These are phyloP conservation scores for Balakata baccata DNA, from an alignment of 345 rosid species.

Conservation along the genomic window DNA sequence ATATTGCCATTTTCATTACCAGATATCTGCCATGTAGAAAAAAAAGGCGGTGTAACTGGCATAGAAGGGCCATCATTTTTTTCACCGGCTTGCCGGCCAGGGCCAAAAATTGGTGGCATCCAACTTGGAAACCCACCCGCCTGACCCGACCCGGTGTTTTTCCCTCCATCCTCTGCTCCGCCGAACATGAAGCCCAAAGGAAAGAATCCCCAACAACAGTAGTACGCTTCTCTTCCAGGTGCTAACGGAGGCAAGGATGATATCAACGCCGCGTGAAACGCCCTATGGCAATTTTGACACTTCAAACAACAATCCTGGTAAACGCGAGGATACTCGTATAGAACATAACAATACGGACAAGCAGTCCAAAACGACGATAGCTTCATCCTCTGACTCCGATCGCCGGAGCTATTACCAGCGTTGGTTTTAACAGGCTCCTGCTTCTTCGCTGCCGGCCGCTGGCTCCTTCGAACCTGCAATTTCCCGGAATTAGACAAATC, in stretches of 20 bases:
- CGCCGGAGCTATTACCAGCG: background rate
- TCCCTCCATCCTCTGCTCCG: slow-evolving; percentile 27
- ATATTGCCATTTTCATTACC: background rate
- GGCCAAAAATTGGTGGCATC: slow-evolving; percentile 25
- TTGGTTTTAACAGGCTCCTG: background rate
- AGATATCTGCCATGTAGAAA: background rate
- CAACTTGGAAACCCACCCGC: slow-evolving; percentile 13
- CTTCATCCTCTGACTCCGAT: slow-evolving; percentile 26
- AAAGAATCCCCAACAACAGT: slow-evolving; percentile 82
- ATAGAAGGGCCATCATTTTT: background rate
- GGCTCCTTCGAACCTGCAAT: slow-evolving; percentile 45
- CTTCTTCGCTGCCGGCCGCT: slow-evolving; percentile 11
- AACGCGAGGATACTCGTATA: slow-evolving; percentile 73
- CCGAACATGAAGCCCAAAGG: slow-evolving; percentile 60
- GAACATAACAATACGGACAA: slow-evolving; percentile 77
- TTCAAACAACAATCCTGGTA: slow-evolving; percentile 77
- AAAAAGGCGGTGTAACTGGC: background rate
- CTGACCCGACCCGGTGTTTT: background rate
- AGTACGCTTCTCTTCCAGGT: slow-evolving; percentile 79
- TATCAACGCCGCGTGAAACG: slow-evolving; percentile 66
- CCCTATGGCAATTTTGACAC: slow-evolving; percentile 67
- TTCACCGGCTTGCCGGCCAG: background rate
- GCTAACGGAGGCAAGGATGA: slow-evolving; percentile 63
- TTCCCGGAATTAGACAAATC: slow-evolving; percentile 45
- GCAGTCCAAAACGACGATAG: slow-evolving; percentile 79